A percentile compares a stretch with the other conserved stretches of the same genome.
Evolutionary conservation across 495 filamentous ascomycete species (phyloP).

Genomic region (Recurvomyces mirabilis): DNA sequence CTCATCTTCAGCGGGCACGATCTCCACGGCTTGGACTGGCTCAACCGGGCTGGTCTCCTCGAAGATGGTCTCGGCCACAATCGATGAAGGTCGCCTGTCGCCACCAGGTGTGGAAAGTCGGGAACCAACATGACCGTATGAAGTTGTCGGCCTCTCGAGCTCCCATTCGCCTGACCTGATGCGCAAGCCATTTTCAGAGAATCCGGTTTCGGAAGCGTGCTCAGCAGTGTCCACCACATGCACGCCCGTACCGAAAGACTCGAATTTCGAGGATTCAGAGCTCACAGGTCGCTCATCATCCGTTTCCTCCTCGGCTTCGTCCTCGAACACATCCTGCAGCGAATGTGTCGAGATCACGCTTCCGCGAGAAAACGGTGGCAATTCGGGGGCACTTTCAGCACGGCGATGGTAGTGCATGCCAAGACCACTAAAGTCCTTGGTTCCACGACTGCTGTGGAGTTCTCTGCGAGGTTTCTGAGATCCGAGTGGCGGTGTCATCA

Average conservation of each 20-base stretch:
- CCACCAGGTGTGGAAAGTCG: slow-evolving; percentile 19
- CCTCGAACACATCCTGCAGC: slow-evolving; percentile 87
- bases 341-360: slow-evolving; percentile 31
- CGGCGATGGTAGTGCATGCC: slow-evolving; percentile 86
- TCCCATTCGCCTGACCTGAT: slow-evolving; percentile 28
- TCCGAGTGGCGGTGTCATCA: slow-evolving; percentile 56
- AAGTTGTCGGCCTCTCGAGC: slow-evolving; percentile 16
- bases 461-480: slow-evolving; percentile 42
- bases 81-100: slow-evolving; percentile 33
- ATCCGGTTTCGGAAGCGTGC: slow-evolving; percentile 27
- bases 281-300: slow-evolving; percentile 20
- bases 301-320: slow-evolving; percentile 78
- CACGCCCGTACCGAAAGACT: slow-evolving; percentile 33
- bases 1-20: slow-evolving; percentile 34
- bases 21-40: slow-evolving; percentile 18
- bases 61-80: slow-evolving; percentile 35
- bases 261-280: slow-evolving; percentile 14
- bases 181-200: slow-evolving; percentile 27
- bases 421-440: slow-evolving; percentile 64
- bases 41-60: slow-evolving; percentile 36
- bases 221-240: slow-evolving; percentile 36
- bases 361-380: slow-evolving; percentile 54
- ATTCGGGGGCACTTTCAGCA: slow-evolving; percentile 82
- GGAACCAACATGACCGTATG: slow-evolving; percentile 14
- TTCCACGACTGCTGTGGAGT: slow-evolving; percentile 77